These are phyloP conservation scores for Naganishia cerealis DNA, from an alignment of 1,284 basidiomycete species.

Conservation along the genomic window DNA sequence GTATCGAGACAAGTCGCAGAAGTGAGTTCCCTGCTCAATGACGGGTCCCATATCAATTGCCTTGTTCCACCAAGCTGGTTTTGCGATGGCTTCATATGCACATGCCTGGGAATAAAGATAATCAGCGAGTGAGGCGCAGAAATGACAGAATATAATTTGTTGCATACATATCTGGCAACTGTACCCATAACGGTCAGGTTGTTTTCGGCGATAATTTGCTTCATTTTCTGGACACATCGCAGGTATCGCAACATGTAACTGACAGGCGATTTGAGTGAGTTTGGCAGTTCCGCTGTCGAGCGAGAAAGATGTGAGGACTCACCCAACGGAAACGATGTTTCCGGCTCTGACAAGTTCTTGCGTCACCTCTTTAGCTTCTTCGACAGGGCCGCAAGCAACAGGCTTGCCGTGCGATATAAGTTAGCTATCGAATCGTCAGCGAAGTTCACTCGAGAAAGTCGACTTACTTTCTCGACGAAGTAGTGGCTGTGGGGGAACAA, in stretches of 20 bases:
- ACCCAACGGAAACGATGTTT: slow-evolving; percentile 88
- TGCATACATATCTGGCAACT: slow-evolving; percentile 80
- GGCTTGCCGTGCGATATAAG: slow-evolving; percentile 55
- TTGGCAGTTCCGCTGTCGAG: neutral
- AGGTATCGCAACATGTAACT: slow-evolving; percentile 84
- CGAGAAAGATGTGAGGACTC: slow-evolving; percentile 38
- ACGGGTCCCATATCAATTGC: slow-evolving; percentile 76
- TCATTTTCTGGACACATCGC: slow-evolving; percentile 96
- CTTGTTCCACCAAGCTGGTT: slow-evolving; percentile 98
- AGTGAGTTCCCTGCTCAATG: slow-evolving; percentile 92
- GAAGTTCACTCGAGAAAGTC: neutral
- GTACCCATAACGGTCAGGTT: slow-evolving; percentile 96
- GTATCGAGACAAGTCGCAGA: slow-evolving; percentile 81
- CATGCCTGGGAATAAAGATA: slow-evolving; percentile 54
- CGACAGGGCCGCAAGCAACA: slow-evolving; percentile 75
- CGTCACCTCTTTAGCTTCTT: slow-evolving; percentile 63
- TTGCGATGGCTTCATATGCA: slow-evolving; percentile 85
- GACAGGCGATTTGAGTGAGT: slow-evolving; percentile 3
- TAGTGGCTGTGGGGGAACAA: slow-evolving; percentile 85
- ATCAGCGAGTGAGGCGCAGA: neutral
- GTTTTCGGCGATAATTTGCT: slow-evolving; percentile 91
- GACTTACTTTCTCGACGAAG: slow-evolving; percentile 76
- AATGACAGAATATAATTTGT: neutral
- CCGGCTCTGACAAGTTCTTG: slow-evolving; percentile 67
- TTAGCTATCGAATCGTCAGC: neutral